phyloP scores from a whole-genome alignment of 1,139 yeast species.

The Magnusiomyces suaveolens region DNA sequence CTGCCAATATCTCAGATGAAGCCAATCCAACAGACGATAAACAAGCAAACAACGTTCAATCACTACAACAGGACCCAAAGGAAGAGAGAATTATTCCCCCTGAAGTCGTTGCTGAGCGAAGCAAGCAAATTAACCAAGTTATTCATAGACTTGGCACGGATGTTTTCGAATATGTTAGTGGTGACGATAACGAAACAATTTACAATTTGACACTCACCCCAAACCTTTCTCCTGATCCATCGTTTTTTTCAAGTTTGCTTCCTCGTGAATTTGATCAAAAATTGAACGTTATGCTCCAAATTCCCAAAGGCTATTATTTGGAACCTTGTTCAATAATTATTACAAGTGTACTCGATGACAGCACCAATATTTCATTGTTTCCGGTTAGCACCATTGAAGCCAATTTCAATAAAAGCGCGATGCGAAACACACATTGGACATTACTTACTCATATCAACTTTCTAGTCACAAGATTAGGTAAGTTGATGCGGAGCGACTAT shows the following conservation, averaged over 20 bases:
- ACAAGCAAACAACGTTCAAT: no score
- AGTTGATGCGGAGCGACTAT: conserved; percentile 17
- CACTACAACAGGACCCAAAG: not conserved
- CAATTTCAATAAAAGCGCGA: conserved; percentile 27
- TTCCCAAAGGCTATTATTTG: conserved; percentile 25
- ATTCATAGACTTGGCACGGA: conserved; percentile 10
- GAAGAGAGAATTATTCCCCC: conserved; percentile 5
- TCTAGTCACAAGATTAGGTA: conserved; percentile 22
- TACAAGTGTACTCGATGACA: conserved; percentile 17
- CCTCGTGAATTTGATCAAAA: conserved; percentile 14
- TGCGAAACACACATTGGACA: conserved; percentile 23
- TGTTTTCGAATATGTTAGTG: not conserved
- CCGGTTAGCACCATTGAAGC: conserved; percentile 23
- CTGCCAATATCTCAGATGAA: not conserved
- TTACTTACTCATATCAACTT: conserved; percentile 27
- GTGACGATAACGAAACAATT: conserved; percentile 4
- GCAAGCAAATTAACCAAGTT: conserved; percentile 11
- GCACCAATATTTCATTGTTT: conserved; percentile 8
- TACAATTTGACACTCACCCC: conserved; percentile 7
- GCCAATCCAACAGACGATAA: not conserved
- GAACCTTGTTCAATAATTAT: conserved; percentile 18
- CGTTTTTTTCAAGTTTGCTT: conserved; percentile 10
- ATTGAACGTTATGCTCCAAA: conserved; percentile 20
- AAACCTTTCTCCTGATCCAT: not conserved
- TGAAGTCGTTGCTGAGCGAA: conserved; percentile 9